Evolutionary conservation across 73 alveolate species (phyloP), one percentile per base, ranked within the genome.

Genomic region (Uronychia binucleata): DNA sequence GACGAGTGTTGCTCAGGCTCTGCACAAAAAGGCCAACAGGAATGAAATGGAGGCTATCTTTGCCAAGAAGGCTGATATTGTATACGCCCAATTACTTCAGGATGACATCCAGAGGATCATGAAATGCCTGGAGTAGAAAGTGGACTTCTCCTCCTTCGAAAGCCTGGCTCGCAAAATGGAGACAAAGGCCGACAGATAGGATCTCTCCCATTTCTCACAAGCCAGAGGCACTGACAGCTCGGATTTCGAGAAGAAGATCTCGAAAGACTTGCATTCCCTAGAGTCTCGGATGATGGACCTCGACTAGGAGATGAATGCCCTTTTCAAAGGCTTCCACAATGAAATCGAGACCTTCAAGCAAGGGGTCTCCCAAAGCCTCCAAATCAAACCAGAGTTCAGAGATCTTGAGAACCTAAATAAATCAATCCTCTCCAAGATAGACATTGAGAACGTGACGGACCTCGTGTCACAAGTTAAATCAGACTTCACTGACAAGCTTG

Each of bases 31-130:
- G 74, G 92, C 92, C 0, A 90, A 90, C 85, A 85, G 79, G 75
- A 79, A 75, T 33, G 95, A 90, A 30, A 86, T 80, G 14, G 93
- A 90, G 30, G 87, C 91, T 11, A 80, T 90, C 11, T 33, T 90
- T 25, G 86, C 95, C 32, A 89, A 86, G 74, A 89, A 89, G 67
- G 95, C 95, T 58, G 95, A 90, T n/a, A 75, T 86, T 29, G 67
- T 46, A 46, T 46, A 11, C 67, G 19, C n/a, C 67, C 19, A 5
- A 46, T 11, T 19, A 46, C 19, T 11, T 46, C 19, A 46, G 67
- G 81, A 82, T 31, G 94, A 91, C 57, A 33, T 91, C 26, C 81
- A 79, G 35, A 87, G 84, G 34, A 81, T 88, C 1, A 75, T 88
- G 35, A 34, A 86, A 0, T 58, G 60, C 34, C 84, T 91, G 0